Conservation (phyloP, 257 asterid genomes). For the Linaria vulgaris region DNA sequence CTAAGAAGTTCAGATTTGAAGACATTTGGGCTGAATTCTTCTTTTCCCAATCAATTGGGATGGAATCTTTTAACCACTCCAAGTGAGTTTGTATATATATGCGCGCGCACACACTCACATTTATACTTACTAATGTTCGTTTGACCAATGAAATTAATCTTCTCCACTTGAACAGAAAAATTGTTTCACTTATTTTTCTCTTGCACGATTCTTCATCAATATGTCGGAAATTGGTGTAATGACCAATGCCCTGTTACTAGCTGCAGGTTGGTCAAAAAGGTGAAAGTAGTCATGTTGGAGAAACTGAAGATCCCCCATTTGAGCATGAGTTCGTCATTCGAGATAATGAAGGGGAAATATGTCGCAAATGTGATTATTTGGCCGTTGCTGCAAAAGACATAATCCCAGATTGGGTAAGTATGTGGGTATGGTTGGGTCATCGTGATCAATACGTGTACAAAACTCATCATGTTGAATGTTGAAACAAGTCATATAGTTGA, state of each 20-base stretch:
- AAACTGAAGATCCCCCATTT: constrained; percentile 29
- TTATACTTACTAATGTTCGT: too few species aligned
- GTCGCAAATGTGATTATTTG: constrained; percentile 35
- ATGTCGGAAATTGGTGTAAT: not conserved
- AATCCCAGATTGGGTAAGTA: constrained; percentile 53
- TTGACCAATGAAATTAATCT: too few species aligned
- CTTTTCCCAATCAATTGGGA: too few species aligned
- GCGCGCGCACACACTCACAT: too few species aligned
- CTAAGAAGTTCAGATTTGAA: too few species aligned
- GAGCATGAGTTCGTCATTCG: constrained; percentile 34
- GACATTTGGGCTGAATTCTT: not conserved
- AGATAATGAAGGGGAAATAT: constrained; percentile 43
- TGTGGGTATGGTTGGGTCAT: constrained; percentile 3
- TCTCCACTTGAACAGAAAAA: too few species aligned
- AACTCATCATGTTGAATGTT: not conserved
- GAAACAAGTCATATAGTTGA: not conserved
- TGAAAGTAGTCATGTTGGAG: constrained; percentile 21
- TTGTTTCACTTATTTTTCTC: too few species aligned
- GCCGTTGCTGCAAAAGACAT: constrained; percentile 39
- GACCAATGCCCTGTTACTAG: constrained; percentile 7
- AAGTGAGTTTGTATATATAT: too few species aligned
- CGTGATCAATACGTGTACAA: not conserved
- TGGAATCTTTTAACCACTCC: too few species aligned
- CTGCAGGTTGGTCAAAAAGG: constrained; percentile 29
- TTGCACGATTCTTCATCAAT: too few species aligned